Base-by-base conservation (phyloP, 176 grass and related monocot genomes). In the Tillandsia fasciculata region DNA sequence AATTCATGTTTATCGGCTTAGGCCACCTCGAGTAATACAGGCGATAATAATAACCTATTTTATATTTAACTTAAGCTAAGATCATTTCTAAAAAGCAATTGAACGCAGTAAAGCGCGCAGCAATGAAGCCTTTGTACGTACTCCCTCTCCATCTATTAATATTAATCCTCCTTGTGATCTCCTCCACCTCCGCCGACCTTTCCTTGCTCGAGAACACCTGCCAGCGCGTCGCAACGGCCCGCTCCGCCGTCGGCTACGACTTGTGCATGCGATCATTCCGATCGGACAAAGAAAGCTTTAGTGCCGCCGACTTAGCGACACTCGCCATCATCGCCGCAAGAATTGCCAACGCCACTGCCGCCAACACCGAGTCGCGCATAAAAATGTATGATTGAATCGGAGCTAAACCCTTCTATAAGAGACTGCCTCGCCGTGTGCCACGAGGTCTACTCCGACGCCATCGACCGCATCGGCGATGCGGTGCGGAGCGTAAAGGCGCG, bases 181-280 rank as follows among this genome's bases (percentile, higher is more conserved):
- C 15, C 49, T 2, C 5, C 23, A 26, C 67, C n/a, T 10, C 48
- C 4, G 48, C 68, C 53, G 70, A 17, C 53, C 51, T 20, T 23
- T 75, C 72, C 12, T 65, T 78, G 8, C 8, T 91, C 11, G 18
- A 91, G 26, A 81, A 90, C 71, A 64, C 79, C 10, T 96, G 91
- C 64, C 80, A 75, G 50, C 12, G 75, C 63, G 72, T 90, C 76
- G 76, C 73, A 51, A 67, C 52, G 27, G 73, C 50, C 50, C 26
- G 78, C 70, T 79, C 81, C 0, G 67, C 63, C 8, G 54, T 83
- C 76, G 71, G 63, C 72, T 73, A 87, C 72, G 78, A 81, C 50
- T 82, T 85, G 70, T 96, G 91, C 74, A 17, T 90, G 14, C 79
- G 13, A 23, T 69, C 73, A 6, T 84, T 96, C 79, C 70, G 67